A percentile compares a stretch with the other conserved stretches of the same genome.
These are phyloP conservation scores for Polyporus tsugae DNA, from an alignment of 1,284 basidiomycete genomes.

Conservation along the genomic window DNA sequence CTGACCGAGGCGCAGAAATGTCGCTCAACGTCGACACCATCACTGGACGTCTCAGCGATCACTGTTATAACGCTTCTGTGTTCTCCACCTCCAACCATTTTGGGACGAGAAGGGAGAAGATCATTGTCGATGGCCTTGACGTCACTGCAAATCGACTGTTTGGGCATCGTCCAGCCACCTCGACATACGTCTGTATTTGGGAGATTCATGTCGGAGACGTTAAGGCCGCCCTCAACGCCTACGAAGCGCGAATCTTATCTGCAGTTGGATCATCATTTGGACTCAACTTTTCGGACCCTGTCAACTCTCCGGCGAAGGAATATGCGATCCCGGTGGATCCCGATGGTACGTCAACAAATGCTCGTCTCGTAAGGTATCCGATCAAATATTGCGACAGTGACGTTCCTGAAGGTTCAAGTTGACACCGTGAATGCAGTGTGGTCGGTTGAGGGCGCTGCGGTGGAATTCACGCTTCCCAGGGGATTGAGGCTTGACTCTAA, in stretches of 20 bases:
- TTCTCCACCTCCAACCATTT: conserved; percentile 38
- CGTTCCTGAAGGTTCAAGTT: conserved; percentile 72
- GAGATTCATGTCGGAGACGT: conserved; percentile 76
- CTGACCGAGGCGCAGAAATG: conserved; percentile 63
- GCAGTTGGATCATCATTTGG: conserved; percentile 67
- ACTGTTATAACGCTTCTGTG: conserved; percentile 57
- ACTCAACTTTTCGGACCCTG: conserved; percentile 75
- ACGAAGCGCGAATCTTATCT: conserved; percentile 60
- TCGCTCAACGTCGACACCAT: conserved; percentile 76
- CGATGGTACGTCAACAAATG: conserved; percentile 67
- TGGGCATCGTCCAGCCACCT: conserved; percentile 84
- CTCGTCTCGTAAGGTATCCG: neutral
- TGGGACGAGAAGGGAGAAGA: conserved; percentile 45
- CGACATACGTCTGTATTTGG: conserved; percentile 92
- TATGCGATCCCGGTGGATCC: conserved; percentile 72
- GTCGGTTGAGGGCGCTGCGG: conserved; percentile 57
- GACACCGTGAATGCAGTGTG: conserved; percentile 63
- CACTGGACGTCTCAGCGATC: conserved; percentile 56
- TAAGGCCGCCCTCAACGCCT: conserved; percentile 64
- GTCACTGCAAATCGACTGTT: conserved; percentile 87
- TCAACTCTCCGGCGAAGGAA: conserved; percentile 83
- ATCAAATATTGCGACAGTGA: conserved; percentile 53
- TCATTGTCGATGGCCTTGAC: conserved; percentile 79
- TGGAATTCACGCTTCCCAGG: conserved; percentile 63
- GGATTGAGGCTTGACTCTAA: conserved; percentile 78